These are phyloP conservation scores for Aeminium ludgeri DNA, from an alignment of 495 filamentous ascomycete species.

Conservation along the genomic window DNA sequence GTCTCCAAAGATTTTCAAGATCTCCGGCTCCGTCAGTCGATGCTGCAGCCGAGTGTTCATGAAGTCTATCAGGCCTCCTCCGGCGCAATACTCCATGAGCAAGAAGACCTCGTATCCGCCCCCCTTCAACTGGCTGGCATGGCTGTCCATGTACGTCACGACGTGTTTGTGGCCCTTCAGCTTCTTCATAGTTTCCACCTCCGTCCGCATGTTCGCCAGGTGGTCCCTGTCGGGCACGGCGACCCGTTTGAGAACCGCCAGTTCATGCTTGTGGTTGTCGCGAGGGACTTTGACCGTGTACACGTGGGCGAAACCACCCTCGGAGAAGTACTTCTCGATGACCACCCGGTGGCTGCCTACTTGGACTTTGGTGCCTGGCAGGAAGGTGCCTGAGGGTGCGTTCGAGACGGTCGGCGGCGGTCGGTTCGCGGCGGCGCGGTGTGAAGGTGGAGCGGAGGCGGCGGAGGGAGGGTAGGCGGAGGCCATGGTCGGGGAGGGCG, in stretches of 20 bases:
- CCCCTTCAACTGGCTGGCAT: constrained; percentile 80
- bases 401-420: constrained; percentile 28
- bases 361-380: constrained; percentile 87
- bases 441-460: constrained; percentile 14
- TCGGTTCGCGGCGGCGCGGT: constrained; percentile 10
- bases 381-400: constrained; percentile 74
- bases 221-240: constrained; percentile 94
- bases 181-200: constrained; percentile 99
- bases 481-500: constrained; percentile 14
- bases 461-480: constrained; percentile 16
- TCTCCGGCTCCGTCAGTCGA: constrained; percentile 91
- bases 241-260: constrained; percentile 84
- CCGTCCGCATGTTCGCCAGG: constrained; percentile 87
- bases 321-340: constrained; percentile 96
- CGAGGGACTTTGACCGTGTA: constrained; percentile 80
- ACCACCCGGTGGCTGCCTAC: constrained; percentile 81
- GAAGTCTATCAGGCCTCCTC: constrained; percentile 92
- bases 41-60: constrained; percentile 98
- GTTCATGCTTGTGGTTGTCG: constrained; percentile 62
- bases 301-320: constrained; percentile 96
- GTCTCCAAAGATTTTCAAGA: constrained; percentile 90
- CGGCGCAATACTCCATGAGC: constrained; percentile 80
- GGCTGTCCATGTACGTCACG: constrained; percentile 94
- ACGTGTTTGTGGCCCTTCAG: constrained; percentile 90
- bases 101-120: constrained; percentile 96